phyloP scores from a whole-genome alignment of 176 grass and related monocot genomes.

The Avena eriantha region DNA sequence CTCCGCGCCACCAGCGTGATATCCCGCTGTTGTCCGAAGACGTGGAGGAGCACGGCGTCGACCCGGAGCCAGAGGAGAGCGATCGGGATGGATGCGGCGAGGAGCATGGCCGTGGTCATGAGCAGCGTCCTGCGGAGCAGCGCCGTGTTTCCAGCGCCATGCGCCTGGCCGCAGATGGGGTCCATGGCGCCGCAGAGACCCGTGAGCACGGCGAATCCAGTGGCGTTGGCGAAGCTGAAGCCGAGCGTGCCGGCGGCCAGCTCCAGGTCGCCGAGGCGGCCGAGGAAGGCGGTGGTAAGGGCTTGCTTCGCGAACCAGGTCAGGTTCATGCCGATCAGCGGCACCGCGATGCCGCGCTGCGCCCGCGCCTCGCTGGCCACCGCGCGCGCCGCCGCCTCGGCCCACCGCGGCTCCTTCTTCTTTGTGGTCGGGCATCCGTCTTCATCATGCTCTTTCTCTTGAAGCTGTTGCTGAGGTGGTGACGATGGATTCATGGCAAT shows the following conservation, averaged over 20 bases:
- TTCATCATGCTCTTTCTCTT: not conserved
- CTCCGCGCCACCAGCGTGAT: slow-evolving; percentile 56
- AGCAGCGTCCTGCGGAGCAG: slow-evolving; percentile 73
- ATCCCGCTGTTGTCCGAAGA: slow-evolving; percentile 75
- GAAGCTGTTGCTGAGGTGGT: not conserved
- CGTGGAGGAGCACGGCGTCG: slow-evolving; percentile 58
- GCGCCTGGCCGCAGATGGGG: slow-evolving; percentile 90
- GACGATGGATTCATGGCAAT: slow-evolving; percentile 21
- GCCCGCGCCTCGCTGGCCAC: slow-evolving; percentile 49
- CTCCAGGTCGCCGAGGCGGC: slow-evolving; percentile 70
- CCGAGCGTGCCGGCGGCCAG: slow-evolving; percentile 75
- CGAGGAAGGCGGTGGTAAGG: slow-evolving; percentile 75
- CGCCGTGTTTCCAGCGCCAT: slow-evolving; percentile 66
- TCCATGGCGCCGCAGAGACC: slow-evolving; percentile 90
- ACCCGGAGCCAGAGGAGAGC: slow-evolving; percentile 72
- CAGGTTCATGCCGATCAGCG: slow-evolving; percentile 73
- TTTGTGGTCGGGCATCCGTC: not conserved
- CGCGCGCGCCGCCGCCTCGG: not conserved
- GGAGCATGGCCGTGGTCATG: slow-evolving; percentile 57
- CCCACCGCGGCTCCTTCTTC: slow-evolving; percentile 6
- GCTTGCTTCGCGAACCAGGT: slow-evolving; percentile 77
- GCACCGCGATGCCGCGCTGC: slow-evolving; percentile 70
- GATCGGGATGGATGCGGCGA: slow-evolving; percentile 62
- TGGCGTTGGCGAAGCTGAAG: slow-evolving; percentile 90
- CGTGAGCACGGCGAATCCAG: slow-evolving; percentile 78